Evolutionary conservation across 805 yeast species (phyloP).

Genomic region (Myxozyma geophila): DNA sequence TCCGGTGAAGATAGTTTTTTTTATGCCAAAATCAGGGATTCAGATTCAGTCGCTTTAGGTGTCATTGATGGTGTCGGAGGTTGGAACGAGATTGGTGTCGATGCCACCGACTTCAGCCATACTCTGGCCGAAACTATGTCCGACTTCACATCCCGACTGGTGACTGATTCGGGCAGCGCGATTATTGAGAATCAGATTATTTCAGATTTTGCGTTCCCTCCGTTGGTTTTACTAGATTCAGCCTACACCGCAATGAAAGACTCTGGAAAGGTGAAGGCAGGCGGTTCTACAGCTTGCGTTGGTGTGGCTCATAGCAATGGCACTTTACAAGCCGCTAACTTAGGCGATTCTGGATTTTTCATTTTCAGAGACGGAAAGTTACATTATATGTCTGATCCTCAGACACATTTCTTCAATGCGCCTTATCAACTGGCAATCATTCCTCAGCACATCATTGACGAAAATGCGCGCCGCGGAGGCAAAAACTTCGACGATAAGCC

Average conservation of each 20-base stretch:
- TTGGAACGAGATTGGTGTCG: constrained; percentile 91
- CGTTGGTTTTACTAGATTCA: constrained; percentile 54
- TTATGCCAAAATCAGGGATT: constrained; percentile 26
- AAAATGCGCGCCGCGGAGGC: constrained; percentile 39
- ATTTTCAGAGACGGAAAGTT: constrained; percentile 70
- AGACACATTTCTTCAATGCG: constrained; percentile 86
- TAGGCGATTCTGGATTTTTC: constrained; percentile 96
- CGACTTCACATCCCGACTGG: constrained; percentile 36
- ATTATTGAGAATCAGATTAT: constrained; percentile 7
- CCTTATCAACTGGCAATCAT: constrained; percentile 89
- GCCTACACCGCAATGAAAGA: constrained; percentile 61
- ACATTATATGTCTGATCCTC: constrained; percentile 70
- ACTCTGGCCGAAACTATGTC: constrained; percentile 69
- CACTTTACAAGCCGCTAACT: constrained; percentile 66
- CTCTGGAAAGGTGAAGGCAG: constrained; percentile 73
- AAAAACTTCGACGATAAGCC: constrained; percentile 76
- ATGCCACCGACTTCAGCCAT: constrained; percentile 83
- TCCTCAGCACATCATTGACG: constrained; percentile 55
- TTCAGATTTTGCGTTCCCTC: constrained; percentile 43
- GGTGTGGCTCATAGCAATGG: constrained; percentile 67
- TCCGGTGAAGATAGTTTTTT: constrained; percentile 41
- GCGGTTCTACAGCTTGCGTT: constrained; percentile 91
- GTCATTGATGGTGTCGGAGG: constrained; percentile 95
- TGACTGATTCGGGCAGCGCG: constrained; percentile 12
- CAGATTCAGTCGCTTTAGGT: constrained; percentile 39